Percentiles rank a stretch among this genome's conserved stretches.
Conservation (phyloP, 1,284 basidiomycete genomes). For the Ganoderma boninense region DNA sequence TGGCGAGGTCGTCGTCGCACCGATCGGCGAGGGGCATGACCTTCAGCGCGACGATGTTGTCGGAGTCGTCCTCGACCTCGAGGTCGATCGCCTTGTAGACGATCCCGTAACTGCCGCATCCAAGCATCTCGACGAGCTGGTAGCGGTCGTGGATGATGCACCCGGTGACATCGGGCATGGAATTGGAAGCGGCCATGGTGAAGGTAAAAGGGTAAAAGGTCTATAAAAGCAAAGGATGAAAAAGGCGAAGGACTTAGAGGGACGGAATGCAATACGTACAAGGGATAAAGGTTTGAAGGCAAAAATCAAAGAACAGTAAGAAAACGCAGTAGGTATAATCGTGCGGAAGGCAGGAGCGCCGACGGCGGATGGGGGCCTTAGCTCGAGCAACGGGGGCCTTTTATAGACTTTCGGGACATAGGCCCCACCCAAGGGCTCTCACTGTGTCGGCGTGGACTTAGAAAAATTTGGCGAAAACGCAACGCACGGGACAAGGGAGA, state of each 20-base stretch:
- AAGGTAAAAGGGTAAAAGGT: neutral
- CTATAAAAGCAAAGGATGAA: too few species aligned
- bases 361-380: neutral
- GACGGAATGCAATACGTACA: too few species aligned
- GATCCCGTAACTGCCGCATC: conserved; percentile 42
- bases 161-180: conserved; percentile 30
- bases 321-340: neutral
- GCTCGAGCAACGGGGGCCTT: neutral
- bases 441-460: neutral
- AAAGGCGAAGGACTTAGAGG: too few species aligned
- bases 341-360: conserved; percentile 4
- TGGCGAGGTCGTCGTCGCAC: neutral
- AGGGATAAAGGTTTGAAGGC: neutral
- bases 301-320: neutral
- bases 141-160: conserved; percentile 17
- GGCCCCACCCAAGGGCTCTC: neutral
- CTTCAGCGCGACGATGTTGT: conserved; percentile 36
- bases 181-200: conserved; percentile 3
- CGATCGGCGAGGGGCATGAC: conserved; percentile 33
- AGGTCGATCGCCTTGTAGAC: conserved; percentile 44
- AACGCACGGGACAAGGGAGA: neutral
- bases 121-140: conserved; percentile 33
- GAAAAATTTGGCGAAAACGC: neutral
- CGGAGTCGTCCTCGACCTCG: conserved; percentile 10
- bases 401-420: neutral